Conservation (phyloP, 371 early-diverging fungal species). For the Conidiobolus incongruus region DNA sequence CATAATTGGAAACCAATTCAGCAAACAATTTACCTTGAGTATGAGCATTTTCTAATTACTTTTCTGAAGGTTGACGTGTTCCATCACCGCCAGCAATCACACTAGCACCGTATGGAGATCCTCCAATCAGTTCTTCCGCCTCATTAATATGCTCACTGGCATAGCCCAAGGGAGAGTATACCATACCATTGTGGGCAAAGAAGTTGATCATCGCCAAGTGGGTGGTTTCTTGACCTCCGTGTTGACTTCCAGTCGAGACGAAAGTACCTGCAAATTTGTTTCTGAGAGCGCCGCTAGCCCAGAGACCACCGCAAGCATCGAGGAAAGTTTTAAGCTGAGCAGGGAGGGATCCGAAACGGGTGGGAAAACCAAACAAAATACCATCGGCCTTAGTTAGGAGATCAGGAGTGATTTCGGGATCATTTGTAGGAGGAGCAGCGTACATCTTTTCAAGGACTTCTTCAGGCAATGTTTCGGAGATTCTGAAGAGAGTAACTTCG, state of each 20-base stretch:
- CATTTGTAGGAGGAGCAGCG: constrained; percentile 24
- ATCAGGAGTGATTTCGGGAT: constrained; percentile 30
- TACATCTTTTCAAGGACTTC: constrained; percentile 45
- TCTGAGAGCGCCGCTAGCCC: constrained; percentile 32
- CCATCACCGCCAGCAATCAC: constrained; percentile 25
- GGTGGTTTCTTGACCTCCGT: constrained; percentile 64
- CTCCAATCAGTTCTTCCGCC: constrained; percentile 29
- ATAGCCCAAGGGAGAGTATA: constrained; percentile 48
- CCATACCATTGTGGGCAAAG: constrained; percentile 60
- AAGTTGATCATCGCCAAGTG: constrained; percentile 37
- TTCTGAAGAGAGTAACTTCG: constrained; percentile 36
- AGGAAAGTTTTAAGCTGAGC: constrained; percentile 49
- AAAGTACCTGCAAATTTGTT: constrained; percentile 57
- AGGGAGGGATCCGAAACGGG: constrained; percentile 41
- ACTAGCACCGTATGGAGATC: constrained; percentile 31
- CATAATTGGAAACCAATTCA: constrained; percentile 12
- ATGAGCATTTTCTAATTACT: constrained; percentile 38
- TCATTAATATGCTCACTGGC: constrained; percentile 21
- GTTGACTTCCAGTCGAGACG: constrained; percentile 42
- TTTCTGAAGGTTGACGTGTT: constrained; percentile 26
- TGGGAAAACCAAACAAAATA: constrained; percentile 39
- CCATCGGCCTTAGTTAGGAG: constrained; percentile 47
- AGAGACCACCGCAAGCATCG: constrained; percentile 52
- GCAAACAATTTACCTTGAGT: constrained; percentile 41
- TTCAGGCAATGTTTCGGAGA: constrained; percentile 37